Evolutionary conservation across 176 grass and related monocot species (phyloP).

Genomic region (Musa itinerans): DNA sequence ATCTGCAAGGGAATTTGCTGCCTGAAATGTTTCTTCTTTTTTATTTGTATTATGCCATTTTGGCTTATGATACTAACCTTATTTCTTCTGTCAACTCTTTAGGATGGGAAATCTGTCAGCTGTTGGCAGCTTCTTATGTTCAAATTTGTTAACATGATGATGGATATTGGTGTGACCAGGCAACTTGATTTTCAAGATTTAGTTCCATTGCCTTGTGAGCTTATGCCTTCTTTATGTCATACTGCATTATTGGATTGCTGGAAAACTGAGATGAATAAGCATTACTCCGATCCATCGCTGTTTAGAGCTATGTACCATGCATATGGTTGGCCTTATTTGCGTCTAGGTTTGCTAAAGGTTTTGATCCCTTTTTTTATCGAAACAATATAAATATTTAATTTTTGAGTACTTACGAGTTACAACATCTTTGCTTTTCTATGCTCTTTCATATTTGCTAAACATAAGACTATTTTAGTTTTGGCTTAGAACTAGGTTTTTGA

Average conservation of each 20-base stretch:
- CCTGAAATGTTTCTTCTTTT: not conserved
- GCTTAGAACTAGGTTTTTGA: not conserved
- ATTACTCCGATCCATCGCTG: constrained; percentile 46
- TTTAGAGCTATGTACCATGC: constrained; percentile 62
- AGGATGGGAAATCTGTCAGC: constrained; percentile 35
- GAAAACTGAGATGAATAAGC: constrained; percentile 47
- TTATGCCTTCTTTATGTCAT: constrained; percentile 49
- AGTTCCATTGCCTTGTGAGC: constrained; percentile 64
- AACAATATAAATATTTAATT: not conserved
- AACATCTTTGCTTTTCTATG: not conserved
- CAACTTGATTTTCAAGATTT: constrained; percentile 81
- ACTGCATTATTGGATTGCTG: constrained; percentile 57
- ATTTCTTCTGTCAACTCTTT: constrained; percentile 19
- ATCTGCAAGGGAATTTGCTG: not conserved
- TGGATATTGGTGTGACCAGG: constrained; percentile 69
- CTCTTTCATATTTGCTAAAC: not conserved
- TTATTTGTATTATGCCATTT: not conserved
- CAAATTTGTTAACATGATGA: constrained; percentile 65
- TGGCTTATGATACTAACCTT: not conserved
- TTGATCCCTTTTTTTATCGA: constrained; percentile 3
- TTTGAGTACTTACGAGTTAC: not conserved
- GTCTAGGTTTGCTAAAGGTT: constrained; percentile 83
- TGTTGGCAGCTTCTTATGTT: constrained; percentile 56
- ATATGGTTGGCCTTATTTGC: constrained; percentile 77
- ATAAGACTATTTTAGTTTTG: not conserved